phyloP scores from a whole-genome alignment of 73 alveolate species.

The Paramecium sonneborni region DNA sequence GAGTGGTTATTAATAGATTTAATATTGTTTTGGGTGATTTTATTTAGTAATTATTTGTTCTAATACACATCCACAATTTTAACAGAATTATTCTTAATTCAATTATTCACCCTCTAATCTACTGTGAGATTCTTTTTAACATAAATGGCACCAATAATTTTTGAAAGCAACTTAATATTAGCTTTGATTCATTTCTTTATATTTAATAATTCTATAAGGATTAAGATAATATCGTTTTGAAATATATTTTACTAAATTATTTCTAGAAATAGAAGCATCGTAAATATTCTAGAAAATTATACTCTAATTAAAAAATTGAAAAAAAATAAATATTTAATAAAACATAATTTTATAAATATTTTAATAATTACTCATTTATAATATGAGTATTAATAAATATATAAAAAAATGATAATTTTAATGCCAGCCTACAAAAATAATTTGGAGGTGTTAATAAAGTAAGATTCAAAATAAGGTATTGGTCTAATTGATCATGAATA shows the following conservation, averaged over 20 bases:
- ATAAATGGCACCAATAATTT: slow-evolving; percentile 30
- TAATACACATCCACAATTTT: slow-evolving; percentile 36
- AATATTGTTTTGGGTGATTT: slow-evolving; percentile 9
- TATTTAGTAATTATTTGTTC: not conserved
- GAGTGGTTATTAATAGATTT: not conserved
- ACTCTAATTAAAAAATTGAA: not conserved
- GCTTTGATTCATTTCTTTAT: not conserved
- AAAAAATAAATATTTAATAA: not conserved
- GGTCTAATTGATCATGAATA: slow-evolving; percentile 38
- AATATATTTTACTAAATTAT: not conserved
- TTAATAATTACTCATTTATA: not conserved
- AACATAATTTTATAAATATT: not conserved
- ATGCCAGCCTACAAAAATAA: slow-evolving; percentile 38
- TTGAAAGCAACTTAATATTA: not conserved
- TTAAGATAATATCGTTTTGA: not conserved
- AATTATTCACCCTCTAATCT: not conserved
- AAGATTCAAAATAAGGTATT: not conserved
- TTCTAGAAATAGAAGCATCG: not conserved
- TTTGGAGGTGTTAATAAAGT: not conserved
- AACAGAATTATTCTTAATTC: not conserved
- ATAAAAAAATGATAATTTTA: not conserved
- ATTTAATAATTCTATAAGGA: not conserved
- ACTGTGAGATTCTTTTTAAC: not conserved
- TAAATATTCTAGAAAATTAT: not conserved
- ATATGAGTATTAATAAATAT: not conserved